These are phyloP conservation scores for Cyclanthera cordifolia DNA, from an alignment of 306 rosid genomes.

Conservation along the genomic window DNA sequence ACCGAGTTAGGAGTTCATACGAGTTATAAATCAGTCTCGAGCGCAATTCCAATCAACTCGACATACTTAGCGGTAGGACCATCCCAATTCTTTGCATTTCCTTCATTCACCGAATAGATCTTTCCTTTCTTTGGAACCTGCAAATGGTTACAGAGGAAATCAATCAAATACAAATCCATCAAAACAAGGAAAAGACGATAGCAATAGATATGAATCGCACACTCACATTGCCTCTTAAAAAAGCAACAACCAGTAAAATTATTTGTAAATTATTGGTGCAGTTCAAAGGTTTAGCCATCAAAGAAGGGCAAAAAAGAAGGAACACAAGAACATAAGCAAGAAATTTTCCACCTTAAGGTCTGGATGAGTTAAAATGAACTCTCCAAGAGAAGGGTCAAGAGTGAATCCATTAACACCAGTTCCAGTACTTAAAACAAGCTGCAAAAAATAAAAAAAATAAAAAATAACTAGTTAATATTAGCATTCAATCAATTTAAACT, in stretches of 20 bases:
- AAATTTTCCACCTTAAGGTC: conserved; percentile 54
- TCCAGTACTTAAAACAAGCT: conserved; percentile 80
- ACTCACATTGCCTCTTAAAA: background rate
- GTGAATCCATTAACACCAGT: conserved; percentile 83
- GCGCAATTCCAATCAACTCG: conserved; percentile 13
- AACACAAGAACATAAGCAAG: background rate
- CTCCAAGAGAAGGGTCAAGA: conserved; percentile 94
- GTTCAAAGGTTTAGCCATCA: background rate
- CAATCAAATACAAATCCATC: conserved; percentile 5
- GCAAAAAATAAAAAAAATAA: background rate
- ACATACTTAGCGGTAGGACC: conserved; percentile 66
- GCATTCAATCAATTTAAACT: background rate
- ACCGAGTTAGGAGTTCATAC: conserved; percentile 14
- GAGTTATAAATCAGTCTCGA: background rate
- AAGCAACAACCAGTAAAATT: background rate
- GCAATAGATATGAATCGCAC: background rate
- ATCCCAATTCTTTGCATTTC: conserved; percentile 97
- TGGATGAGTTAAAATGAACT: conserved; percentile 91
- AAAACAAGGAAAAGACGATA: background rate
- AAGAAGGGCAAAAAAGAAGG: background rate
- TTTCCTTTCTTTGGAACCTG: conserved; percentile 86
- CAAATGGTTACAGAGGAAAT: conserved; percentile 16
- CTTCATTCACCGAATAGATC: conserved; percentile 95
- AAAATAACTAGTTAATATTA: background rate
- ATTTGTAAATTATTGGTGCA: background rate